These are phyloP conservation scores for Leptographium galeiforme DNA, from an alignment of 2,329 filamentous ascomycete genomes.

Conservation along the genomic window DNA sequence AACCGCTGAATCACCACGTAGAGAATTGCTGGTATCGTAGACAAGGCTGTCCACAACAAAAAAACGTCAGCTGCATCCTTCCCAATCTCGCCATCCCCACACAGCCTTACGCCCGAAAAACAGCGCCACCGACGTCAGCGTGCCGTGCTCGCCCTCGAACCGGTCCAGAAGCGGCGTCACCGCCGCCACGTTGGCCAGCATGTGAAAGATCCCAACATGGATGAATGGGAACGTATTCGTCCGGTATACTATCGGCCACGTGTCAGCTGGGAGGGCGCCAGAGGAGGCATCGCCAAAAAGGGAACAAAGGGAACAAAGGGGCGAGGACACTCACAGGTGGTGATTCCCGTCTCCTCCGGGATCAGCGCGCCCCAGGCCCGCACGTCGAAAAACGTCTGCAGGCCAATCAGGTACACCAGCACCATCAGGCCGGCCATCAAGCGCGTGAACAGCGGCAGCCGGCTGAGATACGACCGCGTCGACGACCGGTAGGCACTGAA, in stretches of 20 bases:
- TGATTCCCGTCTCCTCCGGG: slow-evolving; percentile 60
- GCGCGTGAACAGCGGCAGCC: slow-evolving; percentile 81
- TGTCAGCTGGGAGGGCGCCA: not conserved
- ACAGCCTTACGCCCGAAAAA: slow-evolving; percentile 71
- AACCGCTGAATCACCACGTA: slow-evolving; percentile 73
- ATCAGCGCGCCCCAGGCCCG: slow-evolving; percentile 66
- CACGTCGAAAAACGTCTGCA: slow-evolving; percentile 60
- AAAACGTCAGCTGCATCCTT: not conserved
- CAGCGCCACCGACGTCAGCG: slow-evolving; percentile 70
- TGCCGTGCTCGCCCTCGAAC: slow-evolving; percentile 88
- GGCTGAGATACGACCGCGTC: slow-evolving; percentile 61
- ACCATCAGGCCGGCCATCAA: slow-evolving; percentile 53
- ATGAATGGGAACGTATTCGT: slow-evolving; percentile 86
- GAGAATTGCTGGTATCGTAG: slow-evolving; percentile 66
- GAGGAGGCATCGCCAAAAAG: not conserved
- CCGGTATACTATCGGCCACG: slow-evolving; percentile 56
- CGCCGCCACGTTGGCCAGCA: slow-evolving; percentile 64
- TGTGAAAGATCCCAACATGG: slow-evolving; percentile 69
- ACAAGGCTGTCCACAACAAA: slow-evolving; percentile 40
- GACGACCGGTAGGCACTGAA: slow-evolving; percentile 63
- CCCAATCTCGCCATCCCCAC: not conserved
- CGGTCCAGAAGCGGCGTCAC: slow-evolving; percentile 81
- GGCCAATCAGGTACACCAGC: slow-evolving; percentile 52
- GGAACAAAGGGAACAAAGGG: too few species aligned
- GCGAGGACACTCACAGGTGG: slow-evolving; percentile 50